Conservation (phyloP, 768 basidiomycete genomes). For the Tylopilus balloui region DNA sequence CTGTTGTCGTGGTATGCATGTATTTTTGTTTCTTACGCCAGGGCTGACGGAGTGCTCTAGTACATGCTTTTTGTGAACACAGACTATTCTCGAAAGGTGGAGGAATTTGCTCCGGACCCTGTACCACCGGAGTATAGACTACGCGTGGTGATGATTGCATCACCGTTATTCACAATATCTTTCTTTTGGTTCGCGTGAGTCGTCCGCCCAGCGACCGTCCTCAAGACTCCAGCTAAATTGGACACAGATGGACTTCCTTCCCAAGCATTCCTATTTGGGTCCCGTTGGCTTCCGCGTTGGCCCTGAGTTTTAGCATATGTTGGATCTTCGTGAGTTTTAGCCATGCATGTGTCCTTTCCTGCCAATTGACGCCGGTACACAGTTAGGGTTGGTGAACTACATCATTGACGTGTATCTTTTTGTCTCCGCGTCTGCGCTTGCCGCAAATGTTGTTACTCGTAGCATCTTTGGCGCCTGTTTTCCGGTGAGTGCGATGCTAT, state of each 20-base stretch:
- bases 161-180: slow-evolving; percentile 47
- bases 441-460: slow-evolving; percentile 48
- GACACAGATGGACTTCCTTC: slow-evolving; percentile 52
- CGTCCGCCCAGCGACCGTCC: neutral
- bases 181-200: slow-evolving; percentile 65
- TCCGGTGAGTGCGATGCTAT: slow-evolving; percentile 24
- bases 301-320: slow-evolving; percentile 50
- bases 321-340: slow-evolving; percentile 48
- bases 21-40: neutral
- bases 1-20: slow-evolving; percentile 40
- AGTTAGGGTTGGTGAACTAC: slow-evolving; percentile 57
- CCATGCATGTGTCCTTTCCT: neutral
- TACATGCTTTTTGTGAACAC: slow-evolving; percentile 49
- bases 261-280: slow-evolving; percentile 49
- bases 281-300: slow-evolving; percentile 46
- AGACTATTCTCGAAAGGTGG: slow-evolving; percentile 41
- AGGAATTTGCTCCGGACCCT: slow-evolving; percentile 42
- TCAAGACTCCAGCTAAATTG: neutral
- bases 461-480: slow-evolving; percentile 52
- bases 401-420: slow-evolving; percentile 56
- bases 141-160: slow-evolving; percentile 44
- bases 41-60: slow-evolving; percentile 17
- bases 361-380: neutral
- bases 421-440: slow-evolving; percentile 54
- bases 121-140: slow-evolving; percentile 61